Percentiles rank a stretch among this genome's conserved stretches.
Conservation (phyloP, 495 filamentous ascomycete species). For the Neurospora discreta region DNA sequence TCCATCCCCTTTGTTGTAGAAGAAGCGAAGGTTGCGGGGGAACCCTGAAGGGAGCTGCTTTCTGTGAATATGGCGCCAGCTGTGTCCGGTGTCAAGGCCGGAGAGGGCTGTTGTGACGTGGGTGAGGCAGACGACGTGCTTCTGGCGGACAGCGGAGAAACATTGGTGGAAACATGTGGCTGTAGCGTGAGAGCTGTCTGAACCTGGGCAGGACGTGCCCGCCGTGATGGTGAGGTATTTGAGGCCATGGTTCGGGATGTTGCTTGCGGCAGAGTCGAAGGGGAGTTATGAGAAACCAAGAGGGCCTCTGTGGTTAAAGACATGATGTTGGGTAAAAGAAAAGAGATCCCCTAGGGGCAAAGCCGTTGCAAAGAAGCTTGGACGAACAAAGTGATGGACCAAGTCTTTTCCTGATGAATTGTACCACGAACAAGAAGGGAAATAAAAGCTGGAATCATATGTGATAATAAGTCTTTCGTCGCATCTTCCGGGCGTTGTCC, state of each 20-base stretch:
- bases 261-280: constrained; percentile 4
- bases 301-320: constrained; percentile 5
- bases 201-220: constrained; percentile 29
- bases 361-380: background rate
- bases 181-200: constrained; percentile 25
- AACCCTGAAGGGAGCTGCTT: constrained; percentile 29
- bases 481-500: constrained; percentile 17
- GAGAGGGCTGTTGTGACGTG: constrained; percentile 31
- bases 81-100: constrained; percentile 29
- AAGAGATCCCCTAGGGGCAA: background rate
- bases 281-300: background rate
- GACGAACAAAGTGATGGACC: background rate
- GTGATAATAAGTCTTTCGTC: constrained; percentile 9
- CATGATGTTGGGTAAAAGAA: constrained; percentile 10
- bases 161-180: constrained; percentile 21
- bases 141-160: constrained; percentile 24
- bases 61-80: constrained; percentile 23
- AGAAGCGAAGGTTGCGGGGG: constrained; percentile 29
- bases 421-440: constrained; percentile 2
- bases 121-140: constrained; percentile 34
- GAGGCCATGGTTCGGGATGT: constrained; percentile 25
- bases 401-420: background rate
- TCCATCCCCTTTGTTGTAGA: constrained; percentile 15
- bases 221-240: constrained; percentile 21
- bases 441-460: constrained; percentile 10